phyloP scores from a whole-genome alignment of 2,329 filamentous ascomycete species.

The Magnaporthiopsis rhizophila region DNA sequence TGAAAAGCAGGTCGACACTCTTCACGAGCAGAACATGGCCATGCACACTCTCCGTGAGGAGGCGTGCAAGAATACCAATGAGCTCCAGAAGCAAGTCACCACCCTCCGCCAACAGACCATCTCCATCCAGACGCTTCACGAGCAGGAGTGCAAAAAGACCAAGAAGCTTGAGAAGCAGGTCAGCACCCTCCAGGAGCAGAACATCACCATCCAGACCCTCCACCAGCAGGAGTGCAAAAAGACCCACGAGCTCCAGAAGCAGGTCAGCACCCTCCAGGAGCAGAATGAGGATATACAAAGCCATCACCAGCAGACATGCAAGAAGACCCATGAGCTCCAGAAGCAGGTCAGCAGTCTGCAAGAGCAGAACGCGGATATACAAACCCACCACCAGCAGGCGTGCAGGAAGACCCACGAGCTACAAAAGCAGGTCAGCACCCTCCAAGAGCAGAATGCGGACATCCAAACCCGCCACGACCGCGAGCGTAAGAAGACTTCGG shows the following conservation, averaged over 20 bases:
- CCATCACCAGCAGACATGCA: not conserved
- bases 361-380: not conserved
- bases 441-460: not conserved
- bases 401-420: not conserved
- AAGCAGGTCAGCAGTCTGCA: not conserved
- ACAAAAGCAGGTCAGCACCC: not conserved
- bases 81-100: not conserved
- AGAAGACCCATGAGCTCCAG: not conserved
- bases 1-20: not conserved
- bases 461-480: not conserved
- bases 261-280: not conserved
- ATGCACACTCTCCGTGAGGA: not conserved
- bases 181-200: not conserved
- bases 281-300: not conserved
- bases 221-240: not conserved
- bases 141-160: not conserved
- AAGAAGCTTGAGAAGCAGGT: not conserved
- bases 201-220: not conserved
- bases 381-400: not conserved
- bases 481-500: not conserved
- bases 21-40: not conserved
- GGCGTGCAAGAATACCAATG: not conserved
- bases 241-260: not conserved
- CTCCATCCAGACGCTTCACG: not conserved
- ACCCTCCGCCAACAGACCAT: not conserved